These are phyloP conservation scores for Amaranthus palmeri DNA, from an alignment of 148 eudicot genomes.

Conservation along the genomic window DNA sequence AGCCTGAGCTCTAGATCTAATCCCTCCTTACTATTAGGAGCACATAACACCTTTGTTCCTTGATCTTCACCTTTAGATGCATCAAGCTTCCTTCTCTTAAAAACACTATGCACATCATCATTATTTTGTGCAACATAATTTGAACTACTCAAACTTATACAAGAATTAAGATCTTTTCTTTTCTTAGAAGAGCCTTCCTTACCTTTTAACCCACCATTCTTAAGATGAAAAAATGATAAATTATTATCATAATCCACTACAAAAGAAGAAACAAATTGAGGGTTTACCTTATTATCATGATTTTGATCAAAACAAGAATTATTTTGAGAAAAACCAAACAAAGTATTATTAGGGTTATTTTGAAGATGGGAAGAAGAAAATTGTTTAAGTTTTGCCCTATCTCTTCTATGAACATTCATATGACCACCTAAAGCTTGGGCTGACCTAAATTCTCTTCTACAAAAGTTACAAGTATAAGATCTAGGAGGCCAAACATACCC, in stretches of 20 bases:
- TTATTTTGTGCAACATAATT: slow-evolving; percentile 18
- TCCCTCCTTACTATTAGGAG: slow-evolving; percentile 34
- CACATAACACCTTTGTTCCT: slow-evolving; percentile 23
- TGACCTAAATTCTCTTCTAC: slow-evolving; percentile 77
- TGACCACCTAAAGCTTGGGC: slow-evolving; percentile 97
- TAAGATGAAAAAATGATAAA: slow-evolving; percentile 17
- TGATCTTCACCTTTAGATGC: slow-evolving; percentile 7
- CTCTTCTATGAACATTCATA: slow-evolving; percentile 87
- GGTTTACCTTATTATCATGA: slow-evolving; percentile 20
- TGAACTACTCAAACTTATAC: slow-evolving; percentile 20
- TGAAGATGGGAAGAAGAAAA: slow-evolving; percentile 23
- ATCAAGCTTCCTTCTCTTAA: slow-evolving; percentile 42
- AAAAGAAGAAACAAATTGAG: slow-evolving; percentile 30
- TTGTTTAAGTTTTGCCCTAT: slow-evolving; percentile 68
- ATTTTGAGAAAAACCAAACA: background rate
- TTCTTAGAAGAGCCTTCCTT: slow-evolving; percentile 1
- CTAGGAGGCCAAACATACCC: slow-evolving; percentile 88
- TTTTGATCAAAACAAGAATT: background rate
- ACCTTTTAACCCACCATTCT: background rate
- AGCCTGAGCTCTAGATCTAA: slow-evolving; percentile 92
- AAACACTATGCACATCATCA: slow-evolving; percentile 2
- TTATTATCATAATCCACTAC: slow-evolving; percentile 1
- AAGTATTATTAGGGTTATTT: slow-evolving; percentile 13
- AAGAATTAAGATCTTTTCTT: slow-evolving; percentile 19
- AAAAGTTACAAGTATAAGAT: slow-evolving; percentile 76